A percentile compares a stretch with the other conserved stretches of the same genome.
Evolutionary conservation across 1,139 yeast species (phyloP).

Genomic region (Blastobotrys petasosporus): DNA sequence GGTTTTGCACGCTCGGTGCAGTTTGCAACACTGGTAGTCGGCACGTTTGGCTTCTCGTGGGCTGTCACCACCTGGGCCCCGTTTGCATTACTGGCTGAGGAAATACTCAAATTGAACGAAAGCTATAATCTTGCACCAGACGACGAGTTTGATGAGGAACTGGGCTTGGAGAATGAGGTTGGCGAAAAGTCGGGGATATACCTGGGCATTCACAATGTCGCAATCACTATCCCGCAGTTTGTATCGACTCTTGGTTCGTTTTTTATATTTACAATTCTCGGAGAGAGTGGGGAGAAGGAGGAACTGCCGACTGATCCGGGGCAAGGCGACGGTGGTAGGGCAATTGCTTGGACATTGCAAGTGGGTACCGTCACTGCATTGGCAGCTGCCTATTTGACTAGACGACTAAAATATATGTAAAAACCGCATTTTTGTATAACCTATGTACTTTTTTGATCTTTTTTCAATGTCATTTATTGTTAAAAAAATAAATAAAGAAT

Average conservation of each 20-base stretch:
- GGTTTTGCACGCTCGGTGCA: slow-evolving; percentile 26
- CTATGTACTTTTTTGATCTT: background rate
- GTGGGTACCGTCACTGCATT: slow-evolving; percentile 34
- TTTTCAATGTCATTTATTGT: background rate
- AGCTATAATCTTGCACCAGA: slow-evolving; percentile 4
- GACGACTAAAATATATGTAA: slow-evolving; percentile 18
- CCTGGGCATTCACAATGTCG: slow-evolving; percentile 38
- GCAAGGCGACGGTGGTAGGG: slow-evolving; percentile 33
- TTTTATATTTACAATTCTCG: slow-evolving; percentile 30
- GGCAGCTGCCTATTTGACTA: slow-evolving; percentile 31
- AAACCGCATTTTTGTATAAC: too few relatives aligned
- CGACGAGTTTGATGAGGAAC: slow-evolving; percentile 5
- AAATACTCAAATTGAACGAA: slow-evolving; percentile 25
- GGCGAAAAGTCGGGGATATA: slow-evolving; percentile 32
- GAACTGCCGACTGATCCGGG: slow-evolving; percentile 15
- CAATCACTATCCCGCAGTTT: slow-evolving; percentile 38
- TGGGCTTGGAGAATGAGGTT: slow-evolving; percentile 5
- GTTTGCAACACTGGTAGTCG: slow-evolving; percentile 33
- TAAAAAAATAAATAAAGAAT: background rate
- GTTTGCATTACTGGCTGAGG: slow-evolving; percentile 37
- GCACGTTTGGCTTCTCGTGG: slow-evolving; percentile 37
- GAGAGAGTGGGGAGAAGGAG: slow-evolving; percentile 15
- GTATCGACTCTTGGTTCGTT: slow-evolving; percentile 37
- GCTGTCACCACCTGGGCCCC: slow-evolving; percentile 41
- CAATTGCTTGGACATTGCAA: slow-evolving; percentile 35